Conservation (phyloP, 352 stramenopile species). For the Phytophthora pinifolia region DNA sequence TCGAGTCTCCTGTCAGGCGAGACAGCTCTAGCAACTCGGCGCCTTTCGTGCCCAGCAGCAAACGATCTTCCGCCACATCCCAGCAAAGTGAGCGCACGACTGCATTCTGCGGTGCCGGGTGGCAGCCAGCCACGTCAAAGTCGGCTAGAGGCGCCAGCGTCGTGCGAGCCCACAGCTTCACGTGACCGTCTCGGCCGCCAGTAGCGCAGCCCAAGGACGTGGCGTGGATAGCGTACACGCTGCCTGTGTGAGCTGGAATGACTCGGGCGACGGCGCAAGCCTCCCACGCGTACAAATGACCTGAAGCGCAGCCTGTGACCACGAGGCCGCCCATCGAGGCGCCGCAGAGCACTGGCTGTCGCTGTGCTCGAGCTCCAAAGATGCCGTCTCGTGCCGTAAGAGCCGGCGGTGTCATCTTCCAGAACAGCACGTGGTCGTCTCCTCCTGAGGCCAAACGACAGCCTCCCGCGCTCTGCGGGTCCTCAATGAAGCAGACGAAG, state of each 20-base stretch:
- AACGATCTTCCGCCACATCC: constrained; percentile 66
- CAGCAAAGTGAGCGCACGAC: constrained; percentile 62
- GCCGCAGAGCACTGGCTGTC: constrained; percentile 61
- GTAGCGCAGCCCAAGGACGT: constrained; percentile 56
- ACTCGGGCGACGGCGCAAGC: constrained; percentile 51
- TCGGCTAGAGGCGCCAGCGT: constrained; percentile 50
- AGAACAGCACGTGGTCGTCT: constrained; percentile 72
- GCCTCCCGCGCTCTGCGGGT: constrained; percentile 42
- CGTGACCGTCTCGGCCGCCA: constrained; percentile 61
- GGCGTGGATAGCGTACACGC: constrained; percentile 67
- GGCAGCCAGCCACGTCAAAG: constrained; percentile 56
- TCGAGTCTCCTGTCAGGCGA: constrained; percentile 55
- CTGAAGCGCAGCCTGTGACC: constrained; percentile 60
- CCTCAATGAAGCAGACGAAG: constrained; percentile 65
- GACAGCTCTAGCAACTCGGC: constrained; percentile 73
- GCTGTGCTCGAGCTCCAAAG: constrained; percentile 62
- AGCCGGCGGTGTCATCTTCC: constrained; percentile 50
- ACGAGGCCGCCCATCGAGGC: constrained; percentile 51
- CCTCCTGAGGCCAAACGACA: constrained; percentile 66
- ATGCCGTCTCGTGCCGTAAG: constrained; percentile 56
- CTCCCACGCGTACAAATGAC: constrained; percentile 79
- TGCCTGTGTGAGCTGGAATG: constrained; percentile 66
- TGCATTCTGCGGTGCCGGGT: constrained; percentile 48
- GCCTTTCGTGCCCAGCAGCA: constrained; percentile 68
- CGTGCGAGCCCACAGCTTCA: constrained; percentile 68